Conservation (phyloP, 352 stramenopile genomes). For the Phytophthora multivora region DNA sequence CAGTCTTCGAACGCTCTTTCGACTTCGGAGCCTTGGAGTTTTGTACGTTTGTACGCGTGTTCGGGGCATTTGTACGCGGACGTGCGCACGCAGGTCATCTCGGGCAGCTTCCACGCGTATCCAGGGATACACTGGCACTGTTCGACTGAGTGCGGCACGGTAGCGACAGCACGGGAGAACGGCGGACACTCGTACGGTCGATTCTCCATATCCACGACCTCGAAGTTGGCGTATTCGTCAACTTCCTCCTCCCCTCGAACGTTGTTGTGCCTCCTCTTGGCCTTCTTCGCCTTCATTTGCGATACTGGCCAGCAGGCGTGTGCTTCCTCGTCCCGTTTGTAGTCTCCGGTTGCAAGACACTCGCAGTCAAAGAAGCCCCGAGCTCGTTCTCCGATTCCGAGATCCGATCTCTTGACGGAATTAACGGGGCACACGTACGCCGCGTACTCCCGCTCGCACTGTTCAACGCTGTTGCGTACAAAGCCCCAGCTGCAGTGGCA, state of each 20-base stretch:
- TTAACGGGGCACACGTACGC: conserved; percentile 69
- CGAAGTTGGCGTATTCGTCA: conserved; percentile 28
- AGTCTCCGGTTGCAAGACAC: conserved; percentile 52
- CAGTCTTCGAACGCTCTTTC: conserved; percentile 69
- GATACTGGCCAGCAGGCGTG: conserved; percentile 50
- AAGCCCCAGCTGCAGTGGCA: conserved; percentile 82
- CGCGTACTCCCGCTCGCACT: conserved; percentile 61
- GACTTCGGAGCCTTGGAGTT: conserved; percentile 26
- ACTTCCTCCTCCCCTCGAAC: conserved; percentile 15
- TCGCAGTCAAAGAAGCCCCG: conserved; percentile 80
- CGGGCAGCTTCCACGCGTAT: conserved; percentile 72
- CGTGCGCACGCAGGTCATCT: conserved; percentile 65
- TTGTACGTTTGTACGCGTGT: conserved; percentile 52
- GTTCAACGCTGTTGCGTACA: conserved; percentile 44
- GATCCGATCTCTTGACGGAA: conserved; percentile 46
- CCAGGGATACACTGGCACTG: conserved; percentile 80
- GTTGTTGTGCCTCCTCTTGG: conserved; percentile 26
- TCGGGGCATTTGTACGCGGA: conserved; percentile 67
- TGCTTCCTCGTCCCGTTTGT: conserved; percentile 58
- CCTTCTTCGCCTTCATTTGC: conserved; percentile 23
- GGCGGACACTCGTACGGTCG: conserved; percentile 56
- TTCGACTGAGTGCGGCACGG: conserved; percentile 63
- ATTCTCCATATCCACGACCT: conserved; percentile 24
- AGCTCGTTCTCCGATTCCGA: conserved; percentile 45
- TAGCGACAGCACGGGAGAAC: conserved; percentile 60